Evolutionary conservation across 208 protist species (phyloP), one percentile per base, ranked within the genome.

Genomic region (Lotmaria passim): DNA sequence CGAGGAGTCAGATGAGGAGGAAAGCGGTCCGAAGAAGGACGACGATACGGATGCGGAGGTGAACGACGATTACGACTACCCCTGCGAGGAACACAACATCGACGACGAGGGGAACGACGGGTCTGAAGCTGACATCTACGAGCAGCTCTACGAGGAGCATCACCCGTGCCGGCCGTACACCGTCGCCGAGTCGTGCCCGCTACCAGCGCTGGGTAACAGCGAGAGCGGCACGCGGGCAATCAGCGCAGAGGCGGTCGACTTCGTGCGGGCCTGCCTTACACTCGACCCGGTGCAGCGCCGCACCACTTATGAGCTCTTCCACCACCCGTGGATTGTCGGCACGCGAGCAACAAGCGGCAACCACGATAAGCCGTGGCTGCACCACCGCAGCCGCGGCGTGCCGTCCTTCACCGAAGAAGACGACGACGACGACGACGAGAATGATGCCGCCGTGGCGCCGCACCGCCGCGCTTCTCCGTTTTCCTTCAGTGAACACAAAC

Each of bases 291-390:
- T 23, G 6, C 58, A 87, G 30, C 82, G 86, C 10, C 80, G 76
- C 52, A 82, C 78, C 11, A 73, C 85, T 14, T 76, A 78, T 43
- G 83, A 92, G 36, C 75, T 92, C 14, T 83, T 75, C 59, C 55
- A 80, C 1, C 82, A 87, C 39, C 78, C 82, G 11, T 92, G 86
- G 86, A 86, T 92, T 39, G 72, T 73, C 47, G 23, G 62, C 26
- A 4, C 1, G 10, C 17, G 34, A 6, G 62, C 34, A 12, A 50
- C 43, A 2, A 21, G 3, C 0, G 48, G 21, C 36, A 43, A n/a
- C 46, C 60, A 7, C 17, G 38, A 53, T 24, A 36, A 67, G 61
- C 47, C 47, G 58, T 53, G 31, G 60, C n/a, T 43, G 44, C 43
- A 44, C 12, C 46, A 31, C 36, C 38, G 28, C 47, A 69, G 51